These are phyloP conservation scores for Aspergillus steynii DNA, from an alignment of 495 filamentous ascomycete species.

Conservation along the genomic window DNA sequence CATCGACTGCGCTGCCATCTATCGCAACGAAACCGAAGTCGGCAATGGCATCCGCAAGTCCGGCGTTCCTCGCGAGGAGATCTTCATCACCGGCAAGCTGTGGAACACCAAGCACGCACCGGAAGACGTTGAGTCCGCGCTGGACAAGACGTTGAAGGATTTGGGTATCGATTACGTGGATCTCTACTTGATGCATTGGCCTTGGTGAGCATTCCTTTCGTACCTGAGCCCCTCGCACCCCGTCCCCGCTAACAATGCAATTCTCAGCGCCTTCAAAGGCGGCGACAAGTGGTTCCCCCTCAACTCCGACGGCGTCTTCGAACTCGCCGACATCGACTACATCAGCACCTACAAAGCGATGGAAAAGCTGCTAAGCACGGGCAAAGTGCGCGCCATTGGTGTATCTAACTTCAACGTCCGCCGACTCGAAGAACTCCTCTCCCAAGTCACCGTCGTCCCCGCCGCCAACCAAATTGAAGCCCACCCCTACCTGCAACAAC, in stretches of 20 bases:
- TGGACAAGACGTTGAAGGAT: slow-evolving; percentile 54
- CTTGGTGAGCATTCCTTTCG: slow-evolving; percentile 22
- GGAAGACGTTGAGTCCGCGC: slow-evolving; percentile 40
- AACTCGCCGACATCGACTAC: slow-evolving; percentile 42
- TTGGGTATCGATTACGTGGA: slow-evolving; percentile 69
- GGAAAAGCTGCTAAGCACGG: slow-evolving; percentile 56
- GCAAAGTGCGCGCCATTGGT: slow-evolving; percentile 59
- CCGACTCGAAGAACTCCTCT: slow-evolving; percentile 44
- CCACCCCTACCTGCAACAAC: slow-evolving; percentile 63
- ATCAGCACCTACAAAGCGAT: slow-evolving; percentile 67
- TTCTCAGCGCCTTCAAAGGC: slow-evolving; percentile 24
- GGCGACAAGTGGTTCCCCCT: slow-evolving; percentile 44
- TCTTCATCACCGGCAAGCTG: slow-evolving; percentile 78
- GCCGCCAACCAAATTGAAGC: slow-evolving; percentile 62
- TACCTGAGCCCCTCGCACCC: too few relatives aligned
- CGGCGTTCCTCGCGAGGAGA: slow-evolving; percentile 57
- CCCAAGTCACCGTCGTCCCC: slow-evolving; percentile 41
- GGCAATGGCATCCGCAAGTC: slow-evolving; percentile 60
- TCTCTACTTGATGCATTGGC: slow-evolving; percentile 72
- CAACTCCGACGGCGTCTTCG: slow-evolving; percentile 33
- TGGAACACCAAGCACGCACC: slow-evolving; percentile 39
- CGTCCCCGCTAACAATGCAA: too few relatives aligned
- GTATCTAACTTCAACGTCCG: slow-evolving; percentile 56
- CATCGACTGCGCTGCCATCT: slow-evolving; percentile 70
- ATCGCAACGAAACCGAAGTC: slow-evolving; percentile 68